Conservation (phyloP, 805 yeast species). For the Ogataea dorogensis region DNA sequence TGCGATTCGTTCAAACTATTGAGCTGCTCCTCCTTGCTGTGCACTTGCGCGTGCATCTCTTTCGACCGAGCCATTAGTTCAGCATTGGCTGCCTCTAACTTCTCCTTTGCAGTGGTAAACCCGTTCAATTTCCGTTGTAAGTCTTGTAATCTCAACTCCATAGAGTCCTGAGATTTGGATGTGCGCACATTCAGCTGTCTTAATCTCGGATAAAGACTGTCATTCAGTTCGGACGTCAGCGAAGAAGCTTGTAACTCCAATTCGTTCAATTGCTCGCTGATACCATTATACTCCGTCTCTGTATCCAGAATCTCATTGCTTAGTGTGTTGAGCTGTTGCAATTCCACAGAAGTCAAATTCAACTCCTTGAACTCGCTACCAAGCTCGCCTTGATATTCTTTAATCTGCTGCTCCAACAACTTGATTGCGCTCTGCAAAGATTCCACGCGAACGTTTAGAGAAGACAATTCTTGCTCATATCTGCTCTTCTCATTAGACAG, state of each 20-base stretch:
- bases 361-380: constrained; percentile 51
- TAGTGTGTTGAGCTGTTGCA: constrained; percentile 37
- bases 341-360: constrained; percentile 48
- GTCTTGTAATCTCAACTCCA: constrained; percentile 14
- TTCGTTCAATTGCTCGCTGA: constrained; percentile 40
- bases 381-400: constrained; percentile 49
- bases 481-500: constrained; percentile 41
- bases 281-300: constrained; percentile 41
- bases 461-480: constrained; percentile 42
- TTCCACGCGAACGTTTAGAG: constrained; percentile 37
- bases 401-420: constrained; percentile 38
- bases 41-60: constrained; percentile 33
- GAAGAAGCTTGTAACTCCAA: constrained; percentile 47
- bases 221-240: constrained; percentile 55
- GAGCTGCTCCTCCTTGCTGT: constrained; percentile 38
- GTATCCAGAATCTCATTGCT: constrained; percentile 35
- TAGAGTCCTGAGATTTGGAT: constrained; percentile 10
- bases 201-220: constrained; percentile 53
- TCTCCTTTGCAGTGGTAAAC: constrained; percentile 10
- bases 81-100: constrained; percentile 32
- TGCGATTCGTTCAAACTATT: constrained; percentile 59
- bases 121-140: constrained; percentile 21
- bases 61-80: constrained; percentile 31
- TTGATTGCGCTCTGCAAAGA: constrained; percentile 36
- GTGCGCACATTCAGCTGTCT: constrained; percentile 35